Evolutionary conservation across 495 filamentous ascomycete genomes (phyloP).

Genomic region (Podospora pseudopauciseta): DNA sequence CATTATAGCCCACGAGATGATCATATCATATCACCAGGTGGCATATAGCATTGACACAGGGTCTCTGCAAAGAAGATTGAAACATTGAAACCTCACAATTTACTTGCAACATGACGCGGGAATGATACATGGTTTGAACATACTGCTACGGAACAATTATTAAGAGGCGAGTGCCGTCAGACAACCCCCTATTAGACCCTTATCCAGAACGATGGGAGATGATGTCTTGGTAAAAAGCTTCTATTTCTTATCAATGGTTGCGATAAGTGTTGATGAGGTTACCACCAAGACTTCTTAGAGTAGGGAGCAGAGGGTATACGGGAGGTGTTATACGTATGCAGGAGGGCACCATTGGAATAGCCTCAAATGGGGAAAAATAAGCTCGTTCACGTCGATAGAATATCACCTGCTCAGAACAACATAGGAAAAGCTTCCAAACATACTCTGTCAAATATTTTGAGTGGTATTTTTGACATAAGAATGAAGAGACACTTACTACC

Average conservation of each 20-base stretch:
- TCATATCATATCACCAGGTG: slow-evolving; percentile 5
- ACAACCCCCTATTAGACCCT: too few relatives aligned
- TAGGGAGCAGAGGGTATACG: not conserved
- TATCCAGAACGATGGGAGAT: not conserved
- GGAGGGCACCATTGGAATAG: not conserved
- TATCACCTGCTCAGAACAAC: not conserved
- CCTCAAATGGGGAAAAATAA: not conserved
- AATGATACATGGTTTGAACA: not conserved
- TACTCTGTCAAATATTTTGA: not conserved
- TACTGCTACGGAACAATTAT: not conserved
- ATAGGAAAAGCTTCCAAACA: not conserved
- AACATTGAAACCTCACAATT: not conserved
- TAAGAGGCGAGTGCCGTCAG: too few relatives aligned
- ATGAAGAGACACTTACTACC: not conserved
- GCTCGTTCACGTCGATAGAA: not conserved
- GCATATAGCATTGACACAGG: slow-evolving; percentile 5
- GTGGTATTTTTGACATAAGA: not conserved
- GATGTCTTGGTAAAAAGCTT: not conserved
- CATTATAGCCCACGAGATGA: not conserved
- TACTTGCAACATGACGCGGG: slow-evolving; percentile 2
- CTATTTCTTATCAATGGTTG: not conserved
- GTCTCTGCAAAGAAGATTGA: not conserved
- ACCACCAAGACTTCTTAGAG: not conserved
- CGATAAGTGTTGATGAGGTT: not conserved
- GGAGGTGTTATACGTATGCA: not conserved